Percentiles rank a stretch among this genome's conserved stretches.
Conservation (phyloP, 257 asterid genomes). For the Solanum corneliomulleri region DNA sequence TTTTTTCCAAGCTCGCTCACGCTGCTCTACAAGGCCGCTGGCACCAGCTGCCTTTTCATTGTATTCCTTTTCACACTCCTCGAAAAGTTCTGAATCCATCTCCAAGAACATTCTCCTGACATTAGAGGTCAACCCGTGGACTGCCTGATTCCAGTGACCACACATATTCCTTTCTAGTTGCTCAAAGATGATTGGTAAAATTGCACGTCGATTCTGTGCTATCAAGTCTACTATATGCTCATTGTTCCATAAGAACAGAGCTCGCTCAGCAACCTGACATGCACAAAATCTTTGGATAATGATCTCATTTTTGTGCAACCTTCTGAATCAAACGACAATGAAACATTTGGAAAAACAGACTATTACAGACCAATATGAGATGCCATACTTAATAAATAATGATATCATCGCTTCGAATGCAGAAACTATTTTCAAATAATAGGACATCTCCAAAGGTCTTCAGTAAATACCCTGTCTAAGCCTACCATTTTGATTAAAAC, state of each 20-base stretch:
- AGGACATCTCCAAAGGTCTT: not conserved
- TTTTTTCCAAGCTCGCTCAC: slow-evolving; percentile 56
- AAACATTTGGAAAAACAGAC: not conserved
- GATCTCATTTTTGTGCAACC: not conserved
- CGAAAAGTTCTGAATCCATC: slow-evolving; percentile 74
- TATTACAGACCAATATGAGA: not conserved
- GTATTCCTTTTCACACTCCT: slow-evolving; percentile 54
- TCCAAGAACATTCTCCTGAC: slow-evolving; percentile 75
- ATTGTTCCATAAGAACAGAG: slow-evolving; percentile 93
- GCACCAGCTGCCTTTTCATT: slow-evolving; percentile 55
- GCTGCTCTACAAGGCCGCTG: slow-evolving; percentile 39
- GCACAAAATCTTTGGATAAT: not conserved
- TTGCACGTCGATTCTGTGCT: slow-evolving; percentile 54
- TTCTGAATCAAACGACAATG: not conserved
- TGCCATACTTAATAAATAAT: not conserved
- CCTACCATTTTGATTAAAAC: not conserved
- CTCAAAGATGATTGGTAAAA: slow-evolving; percentile 72
- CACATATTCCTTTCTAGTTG: slow-evolving; percentile 59
- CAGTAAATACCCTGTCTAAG: not conserved
- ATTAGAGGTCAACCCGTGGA: slow-evolving; percentile 66
- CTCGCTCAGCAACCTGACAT: slow-evolving; percentile 82
- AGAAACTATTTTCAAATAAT: not conserved
- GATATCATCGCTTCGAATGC: not conserved
- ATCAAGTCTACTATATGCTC: slow-evolving; percentile 74
- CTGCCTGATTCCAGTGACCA: slow-evolving; percentile 86